Evolutionary conservation across 169 alveolate genomes (phyloP).

Genomic region (Babesia caballi): DNA sequence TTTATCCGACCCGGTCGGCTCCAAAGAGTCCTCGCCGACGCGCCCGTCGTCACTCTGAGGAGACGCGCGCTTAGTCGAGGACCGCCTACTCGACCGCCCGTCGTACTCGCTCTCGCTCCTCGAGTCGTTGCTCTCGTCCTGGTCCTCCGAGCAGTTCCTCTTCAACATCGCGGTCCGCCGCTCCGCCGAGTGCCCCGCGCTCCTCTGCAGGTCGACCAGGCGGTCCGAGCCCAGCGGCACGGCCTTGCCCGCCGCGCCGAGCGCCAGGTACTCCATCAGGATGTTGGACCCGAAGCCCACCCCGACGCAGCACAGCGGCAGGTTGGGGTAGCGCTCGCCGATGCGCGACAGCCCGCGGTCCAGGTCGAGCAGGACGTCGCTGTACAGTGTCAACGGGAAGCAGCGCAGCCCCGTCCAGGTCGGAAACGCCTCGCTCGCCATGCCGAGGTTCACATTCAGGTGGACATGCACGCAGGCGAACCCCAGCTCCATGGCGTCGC

Average conservation of each 20-base stretch:
- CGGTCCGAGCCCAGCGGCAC: not conserved
- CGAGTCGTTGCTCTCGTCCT: not conserved
- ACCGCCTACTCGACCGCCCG: not conserved
- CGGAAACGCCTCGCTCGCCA: conserved; percentile 63
- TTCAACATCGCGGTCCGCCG: not conserved
- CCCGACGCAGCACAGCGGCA: conserved; percentile 45
- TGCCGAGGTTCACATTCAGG: conserved; percentile 60
- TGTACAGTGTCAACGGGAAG: conserved; percentile 57
- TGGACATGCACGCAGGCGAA: conserved; percentile 59
- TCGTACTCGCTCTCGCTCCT: not conserved
- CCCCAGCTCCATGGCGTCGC: conserved; percentile 50
- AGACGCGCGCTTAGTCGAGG: not conserved
- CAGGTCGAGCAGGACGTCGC: conserved; percentile 50
- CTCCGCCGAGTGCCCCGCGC: not conserved
- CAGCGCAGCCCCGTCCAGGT: conserved; percentile 46
- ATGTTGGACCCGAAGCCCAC: conserved; percentile 55
- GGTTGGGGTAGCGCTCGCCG: conserved; percentile 42
- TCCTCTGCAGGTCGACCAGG: not conserved
- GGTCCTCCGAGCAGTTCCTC: not conserved
- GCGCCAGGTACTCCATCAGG: conserved; percentile 53
- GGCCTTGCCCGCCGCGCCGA: conserved; percentile 30
- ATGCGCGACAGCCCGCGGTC: conserved; percentile 39
- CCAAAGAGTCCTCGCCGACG: not conserved
- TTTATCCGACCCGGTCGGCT: not conserved
- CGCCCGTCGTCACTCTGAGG: not conserved